Evolutionary conservation across 2,329 filamentous ascomycete species (phyloP).

Genomic region (Elsinoe australis): DNA sequence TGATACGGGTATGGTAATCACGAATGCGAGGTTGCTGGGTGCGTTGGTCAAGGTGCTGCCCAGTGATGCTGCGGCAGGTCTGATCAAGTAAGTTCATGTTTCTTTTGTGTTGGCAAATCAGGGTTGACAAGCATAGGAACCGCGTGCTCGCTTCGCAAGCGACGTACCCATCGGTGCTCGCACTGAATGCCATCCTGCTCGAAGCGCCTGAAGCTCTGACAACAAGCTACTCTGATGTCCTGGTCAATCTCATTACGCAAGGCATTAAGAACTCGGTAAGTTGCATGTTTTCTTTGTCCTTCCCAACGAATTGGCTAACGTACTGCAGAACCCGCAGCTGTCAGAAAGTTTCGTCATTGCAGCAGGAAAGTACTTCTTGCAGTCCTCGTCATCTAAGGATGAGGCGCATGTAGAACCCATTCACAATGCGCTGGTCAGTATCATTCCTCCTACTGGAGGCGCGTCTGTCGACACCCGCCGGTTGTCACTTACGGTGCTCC

Average conservation of each 20-base stretch:
- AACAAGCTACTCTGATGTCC: constrained; percentile 62
- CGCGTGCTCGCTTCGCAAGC: constrained; percentile 72
- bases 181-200: constrained; percentile 78
- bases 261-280: constrained; percentile 71
- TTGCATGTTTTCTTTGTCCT: constrained; percentile 25
- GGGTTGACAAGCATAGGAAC: constrained; percentile 33
- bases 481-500: constrained; percentile 75
- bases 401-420: constrained; percentile 73
- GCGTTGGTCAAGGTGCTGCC: constrained; percentile 83
- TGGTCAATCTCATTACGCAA: constrained; percentile 67
- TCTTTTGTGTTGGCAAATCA: background rate
- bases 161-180: constrained; percentile 70
- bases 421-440: constrained; percentile 66
- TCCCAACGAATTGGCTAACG: constrained; percentile 22
- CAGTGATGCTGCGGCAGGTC: constrained; percentile 54
- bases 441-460: constrained; percentile 54
- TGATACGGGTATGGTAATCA: constrained; percentile 69
- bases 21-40: constrained; percentile 81
- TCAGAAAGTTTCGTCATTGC: constrained; percentile 83
- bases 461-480: constrained; percentile 75
- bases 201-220: constrained; percentile 68
- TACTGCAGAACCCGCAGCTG: constrained; percentile 58
- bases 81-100: constrained; percentile 49
- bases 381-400: constrained; percentile 53
- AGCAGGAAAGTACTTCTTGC: constrained; percentile 80